These are phyloP conservation scores for Waltergamsia citrina DNA, from an alignment of 2,329 filamentous ascomycete genomes.

Conservation along the genomic window DNA sequence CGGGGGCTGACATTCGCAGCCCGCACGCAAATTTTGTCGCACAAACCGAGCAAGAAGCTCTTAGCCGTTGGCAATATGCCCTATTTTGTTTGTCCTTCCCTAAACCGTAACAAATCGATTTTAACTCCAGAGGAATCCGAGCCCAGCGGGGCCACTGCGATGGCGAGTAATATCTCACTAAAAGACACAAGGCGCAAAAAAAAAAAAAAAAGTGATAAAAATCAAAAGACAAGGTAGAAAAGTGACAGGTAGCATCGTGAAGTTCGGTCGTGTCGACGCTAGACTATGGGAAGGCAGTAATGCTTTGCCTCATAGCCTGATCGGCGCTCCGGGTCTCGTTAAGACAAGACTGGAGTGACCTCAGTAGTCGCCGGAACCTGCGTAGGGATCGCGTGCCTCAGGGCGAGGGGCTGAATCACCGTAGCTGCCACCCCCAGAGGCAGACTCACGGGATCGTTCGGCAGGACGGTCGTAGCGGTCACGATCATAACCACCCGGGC, in stretches of 20 bases:
- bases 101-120: constrained; percentile 25
- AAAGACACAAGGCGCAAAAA: constrained; percentile 7
- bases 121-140: constrained; percentile 17
- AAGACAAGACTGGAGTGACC: constrained; percentile 16
- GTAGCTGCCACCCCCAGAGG: constrained; percentile 25
- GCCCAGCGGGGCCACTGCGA: neutral
- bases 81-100: constrained; percentile 20
- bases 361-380: constrained; percentile 23
- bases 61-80: constrained; percentile 20
- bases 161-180: neutral
- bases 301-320: constrained; percentile 2
- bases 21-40: constrained; percentile 25
- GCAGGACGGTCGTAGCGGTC: constrained; percentile 36
- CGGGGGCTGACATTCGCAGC: constrained; percentile 27
- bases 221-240: constrained; percentile 10
- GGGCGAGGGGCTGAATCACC: constrained; percentile 30
- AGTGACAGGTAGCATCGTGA: too few species aligned
- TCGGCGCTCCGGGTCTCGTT: constrained; percentile 16
- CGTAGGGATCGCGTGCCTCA: constrained; percentile 32
- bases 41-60: constrained; percentile 24
- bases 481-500: constrained; percentile 33
- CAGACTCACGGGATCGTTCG: constrained; percentile 27
- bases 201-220: constrained; percentile 11
- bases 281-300: neutral
- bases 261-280: too few species aligned